phyloP scores from a whole-genome alignment of 164 flowering plant genomes.

The Hamamelis virginiana region DNA sequence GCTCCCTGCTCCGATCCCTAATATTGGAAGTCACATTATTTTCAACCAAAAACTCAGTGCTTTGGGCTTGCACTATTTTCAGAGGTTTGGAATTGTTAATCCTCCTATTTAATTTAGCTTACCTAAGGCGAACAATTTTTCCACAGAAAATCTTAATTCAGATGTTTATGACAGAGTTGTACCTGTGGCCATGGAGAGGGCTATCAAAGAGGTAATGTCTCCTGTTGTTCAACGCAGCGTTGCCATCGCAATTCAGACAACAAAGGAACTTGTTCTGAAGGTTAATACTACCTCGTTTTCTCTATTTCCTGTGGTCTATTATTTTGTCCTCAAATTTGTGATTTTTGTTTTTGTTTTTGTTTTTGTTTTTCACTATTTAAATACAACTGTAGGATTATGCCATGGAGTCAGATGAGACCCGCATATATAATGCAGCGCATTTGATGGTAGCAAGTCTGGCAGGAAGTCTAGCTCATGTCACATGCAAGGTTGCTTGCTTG shows the following conservation, averaged over 20 bases:
- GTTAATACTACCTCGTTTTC: constrained; percentile 25
- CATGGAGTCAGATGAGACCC: constrained; percentile 51
- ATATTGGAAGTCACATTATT: constrained; percentile 71
- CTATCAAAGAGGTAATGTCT: constrained; percentile 79
- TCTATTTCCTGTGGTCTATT: too few species aligned
- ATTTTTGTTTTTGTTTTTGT: not conserved
- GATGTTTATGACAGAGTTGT: constrained; percentile 58
- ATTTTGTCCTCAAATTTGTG: too few species aligned
- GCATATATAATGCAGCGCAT: not conserved
- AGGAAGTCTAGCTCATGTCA: constrained; percentile 99
- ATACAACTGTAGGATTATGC: constrained; percentile 68
- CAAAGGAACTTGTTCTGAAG: constrained; percentile 93
- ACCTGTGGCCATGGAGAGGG: constrained; percentile 89
- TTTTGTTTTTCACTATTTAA: not conserved
- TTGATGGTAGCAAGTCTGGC: constrained; percentile 57
- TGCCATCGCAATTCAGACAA: constrained; percentile 85
- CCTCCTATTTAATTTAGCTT: not conserved
- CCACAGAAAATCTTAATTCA: not conserved
- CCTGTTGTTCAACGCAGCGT: constrained; percentile 90
- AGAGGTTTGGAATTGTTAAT: constrained; percentile 54
- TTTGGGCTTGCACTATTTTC: constrained; percentile 74
- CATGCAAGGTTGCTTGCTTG: constrained; percentile 79
- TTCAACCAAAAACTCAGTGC: constrained; percentile 72
- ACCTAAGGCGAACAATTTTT: not conserved
- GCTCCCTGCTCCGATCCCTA: constrained; percentile 71